These are phyloP conservation scores for Pseudotsuga menziesii DNA, from an alignment of 75 land plant genomes.

Conservation along the genomic window DNA sequence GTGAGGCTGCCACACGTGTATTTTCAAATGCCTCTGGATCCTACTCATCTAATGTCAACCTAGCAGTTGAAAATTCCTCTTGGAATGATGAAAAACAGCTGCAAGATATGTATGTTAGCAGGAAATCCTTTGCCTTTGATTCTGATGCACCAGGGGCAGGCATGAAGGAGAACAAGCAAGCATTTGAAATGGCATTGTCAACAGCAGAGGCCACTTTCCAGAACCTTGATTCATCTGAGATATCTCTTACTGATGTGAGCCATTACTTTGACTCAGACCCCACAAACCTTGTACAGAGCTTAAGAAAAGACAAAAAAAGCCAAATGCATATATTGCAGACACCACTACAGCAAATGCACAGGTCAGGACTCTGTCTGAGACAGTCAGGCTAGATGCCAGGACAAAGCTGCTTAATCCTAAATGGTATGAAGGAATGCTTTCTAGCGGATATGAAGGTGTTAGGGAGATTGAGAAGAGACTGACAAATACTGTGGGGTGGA, in stretches of 20 bases:
- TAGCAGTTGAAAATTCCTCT: constrained; percentile 98
- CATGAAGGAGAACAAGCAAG: constrained; percentile 90
- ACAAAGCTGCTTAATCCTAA: constrained; percentile 99
- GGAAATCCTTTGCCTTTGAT: constrained; percentile 98
- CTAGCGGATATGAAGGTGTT: constrained; percentile 96
- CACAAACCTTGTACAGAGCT: constrained; percentile 85
- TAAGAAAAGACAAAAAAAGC: constrained; percentile 93
- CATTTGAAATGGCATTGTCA: constrained; percentile 95
- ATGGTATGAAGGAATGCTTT: constrained; percentile 99
- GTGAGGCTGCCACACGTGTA: constrained; percentile 92
- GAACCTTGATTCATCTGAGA: constrained; percentile 98
- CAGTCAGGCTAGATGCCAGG: constrained; percentile 92
- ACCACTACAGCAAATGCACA: constrained; percentile 99
- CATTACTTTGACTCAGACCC: constrained; percentile 99
- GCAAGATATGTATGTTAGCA: constrained; percentile 96
- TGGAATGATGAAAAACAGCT: constrained; percentile 99
- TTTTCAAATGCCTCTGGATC: constrained; percentile 99
- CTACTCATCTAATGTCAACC: constrained; percentile 96
- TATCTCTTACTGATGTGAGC: constrained; percentile 96
- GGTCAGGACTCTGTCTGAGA: constrained; percentile 91
- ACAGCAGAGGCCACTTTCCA: constrained; percentile 99
- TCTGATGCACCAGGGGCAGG: constrained; percentile 93
- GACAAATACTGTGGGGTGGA: constrained; percentile 99
- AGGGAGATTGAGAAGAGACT: constrained; percentile 98
- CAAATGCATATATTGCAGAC: constrained; percentile 94